A percentile compares a stretch with the other conserved stretches of the same genome.
Conservation (phyloP, 2,329 filamentous ascomycete genomes). For the Clonostachys rosea region DNA sequence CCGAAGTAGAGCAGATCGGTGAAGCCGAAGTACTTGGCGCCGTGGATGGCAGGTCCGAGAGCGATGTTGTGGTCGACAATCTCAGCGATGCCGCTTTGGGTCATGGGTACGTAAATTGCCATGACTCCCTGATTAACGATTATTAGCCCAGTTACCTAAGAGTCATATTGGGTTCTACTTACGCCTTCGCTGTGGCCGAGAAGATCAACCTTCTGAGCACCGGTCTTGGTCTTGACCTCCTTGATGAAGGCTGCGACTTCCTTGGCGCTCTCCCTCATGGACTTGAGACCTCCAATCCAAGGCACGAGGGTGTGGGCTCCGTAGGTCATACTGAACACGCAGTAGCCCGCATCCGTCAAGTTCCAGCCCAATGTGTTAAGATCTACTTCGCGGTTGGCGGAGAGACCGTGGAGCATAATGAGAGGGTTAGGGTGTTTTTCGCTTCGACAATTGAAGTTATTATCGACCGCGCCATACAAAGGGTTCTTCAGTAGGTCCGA, state of each 20-base stretch:
- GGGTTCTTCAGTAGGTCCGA: constrained; percentile 1
- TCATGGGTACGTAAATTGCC: constrained; percentile 4
- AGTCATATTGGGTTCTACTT: too few relatives aligned
- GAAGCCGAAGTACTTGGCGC: constrained; percentile 5
- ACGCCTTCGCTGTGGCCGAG: constrained; percentile 5
- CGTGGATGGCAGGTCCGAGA: constrained; percentile 3
- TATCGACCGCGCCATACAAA: constrained; percentile 1
- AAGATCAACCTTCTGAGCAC: constrained; percentile 3
- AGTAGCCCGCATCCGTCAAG: constrained; percentile 1
- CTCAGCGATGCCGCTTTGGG: constrained; percentile 1
- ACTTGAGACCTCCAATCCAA: constrained; percentile 3
- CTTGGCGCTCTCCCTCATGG: neutral
- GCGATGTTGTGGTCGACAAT: constrained; percentile 2
- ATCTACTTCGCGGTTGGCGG: constrained; percentile 2
- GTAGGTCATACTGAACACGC: constrained; percentile 2
- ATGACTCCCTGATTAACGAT: neutral
- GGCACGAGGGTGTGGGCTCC: constrained; percentile 1
- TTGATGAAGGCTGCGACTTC: constrained; percentile 4
- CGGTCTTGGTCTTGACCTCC: constrained; percentile 3
- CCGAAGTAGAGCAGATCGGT: constrained; percentile 5
- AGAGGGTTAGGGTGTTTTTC: constrained; percentile 1
- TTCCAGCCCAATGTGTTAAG: constrained; percentile 1
- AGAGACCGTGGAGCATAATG: constrained; percentile 5
- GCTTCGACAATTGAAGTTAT: constrained; percentile 2
- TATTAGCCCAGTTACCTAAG: too few relatives aligned